A percentile compares a stretch with the other conserved stretches of the same genome.
These are phyloP conservation scores for Pseudomassariella vexata DNA, from an alignment of 2,329 filamentous ascomycete species.

Conservation along the genomic window DNA sequence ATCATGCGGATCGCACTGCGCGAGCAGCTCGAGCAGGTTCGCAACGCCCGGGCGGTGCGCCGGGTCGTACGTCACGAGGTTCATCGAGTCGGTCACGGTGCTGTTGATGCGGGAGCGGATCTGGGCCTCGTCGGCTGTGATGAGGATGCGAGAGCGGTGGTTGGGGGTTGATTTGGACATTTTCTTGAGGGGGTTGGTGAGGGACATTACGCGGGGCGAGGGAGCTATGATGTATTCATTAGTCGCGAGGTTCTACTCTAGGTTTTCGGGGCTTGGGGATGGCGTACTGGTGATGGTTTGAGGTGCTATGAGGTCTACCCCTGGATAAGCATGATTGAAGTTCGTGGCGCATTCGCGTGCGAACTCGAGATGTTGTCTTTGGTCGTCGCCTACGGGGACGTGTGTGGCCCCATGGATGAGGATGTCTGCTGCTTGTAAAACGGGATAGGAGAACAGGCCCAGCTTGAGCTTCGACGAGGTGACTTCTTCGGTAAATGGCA, in stretches of 20 bases:
- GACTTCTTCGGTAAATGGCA: conserved; percentile 50
- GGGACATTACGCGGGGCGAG: conserved; percentile 85
- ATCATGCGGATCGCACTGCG: conserved; percentile 51
- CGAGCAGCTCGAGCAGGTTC: conserved; percentile 79
- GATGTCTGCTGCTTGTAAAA: conserved; percentile 92
- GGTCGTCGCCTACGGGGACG: conserved; percentile 95
- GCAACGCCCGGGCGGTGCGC: conserved; percentile 70
- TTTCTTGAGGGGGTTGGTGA: conserved; percentile 70
- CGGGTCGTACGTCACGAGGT: conserved; percentile 67
- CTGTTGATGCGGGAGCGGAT: conserved; percentile 65
- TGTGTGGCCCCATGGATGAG: conserved; percentile 87
- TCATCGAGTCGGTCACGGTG: conserved; percentile 70
- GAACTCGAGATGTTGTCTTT: conserved; percentile 90
- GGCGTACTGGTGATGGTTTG: conserved; percentile 64
- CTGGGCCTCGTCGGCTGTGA: conserved; percentile 62
- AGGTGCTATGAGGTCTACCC: conserved; percentile 56
- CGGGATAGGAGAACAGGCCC: conserved; percentile 91
- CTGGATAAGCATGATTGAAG: conserved; percentile 73
- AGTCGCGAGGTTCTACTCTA: no score
- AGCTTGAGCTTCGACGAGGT: conserved; percentile 61
- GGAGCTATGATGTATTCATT: no score
- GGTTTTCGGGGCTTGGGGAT: neutral
- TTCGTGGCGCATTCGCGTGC: conserved; percentile 77
- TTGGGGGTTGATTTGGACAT: conserved; percentile 89
- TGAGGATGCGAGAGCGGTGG: conserved; percentile 69